Evolutionary conservation across 345 rosid species (phyloP).

Genomic region (Hibiscus syriacus): DNA sequence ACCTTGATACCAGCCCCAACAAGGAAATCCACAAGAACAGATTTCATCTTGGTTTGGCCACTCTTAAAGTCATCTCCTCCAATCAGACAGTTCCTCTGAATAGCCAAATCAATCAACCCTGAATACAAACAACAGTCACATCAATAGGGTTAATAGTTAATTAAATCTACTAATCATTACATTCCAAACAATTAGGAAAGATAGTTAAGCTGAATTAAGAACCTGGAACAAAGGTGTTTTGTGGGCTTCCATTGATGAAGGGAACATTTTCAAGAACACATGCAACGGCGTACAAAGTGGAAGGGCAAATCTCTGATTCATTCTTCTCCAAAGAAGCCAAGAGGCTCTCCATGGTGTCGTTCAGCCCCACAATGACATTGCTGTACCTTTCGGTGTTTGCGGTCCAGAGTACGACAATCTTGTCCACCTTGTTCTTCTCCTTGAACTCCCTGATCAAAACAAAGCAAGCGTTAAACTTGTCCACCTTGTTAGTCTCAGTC

Average conservation of each 20-base stretch:
- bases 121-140: conserved; percentile 8
- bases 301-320: conserved; percentile 90
- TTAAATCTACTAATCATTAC: background rate
- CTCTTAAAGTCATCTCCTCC: conserved; percentile 99
- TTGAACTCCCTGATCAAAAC: conserved; percentile 62
- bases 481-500: too few species aligned
- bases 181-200: background rate
- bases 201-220: background rate
- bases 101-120: conserved; percentile 91
- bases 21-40: conserved; percentile 87
- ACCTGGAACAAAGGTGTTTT: conserved; percentile 99
- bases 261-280: conserved; percentile 82
- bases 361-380: conserved; percentile 69
- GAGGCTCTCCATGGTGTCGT: conserved; percentile 86
- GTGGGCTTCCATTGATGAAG: conserved; percentile 97
- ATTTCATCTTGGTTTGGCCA: conserved; percentile 99
- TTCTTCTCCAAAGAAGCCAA: conserved; percentile 70
- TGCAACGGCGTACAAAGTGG: conserved; percentile 84
- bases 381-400: conserved; percentile 99
- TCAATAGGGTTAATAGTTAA: background rate
- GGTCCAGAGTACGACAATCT: conserved; percentile 89
- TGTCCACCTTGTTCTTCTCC: conserved; percentile 79
- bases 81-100: conserved; percentile 67
- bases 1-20: conserved; percentile 99
- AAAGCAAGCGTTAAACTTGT: background rate